Base-by-base conservation (phyloP, 176 grass and related monocot genomes). In the Paspalum vaginatum region DNA sequence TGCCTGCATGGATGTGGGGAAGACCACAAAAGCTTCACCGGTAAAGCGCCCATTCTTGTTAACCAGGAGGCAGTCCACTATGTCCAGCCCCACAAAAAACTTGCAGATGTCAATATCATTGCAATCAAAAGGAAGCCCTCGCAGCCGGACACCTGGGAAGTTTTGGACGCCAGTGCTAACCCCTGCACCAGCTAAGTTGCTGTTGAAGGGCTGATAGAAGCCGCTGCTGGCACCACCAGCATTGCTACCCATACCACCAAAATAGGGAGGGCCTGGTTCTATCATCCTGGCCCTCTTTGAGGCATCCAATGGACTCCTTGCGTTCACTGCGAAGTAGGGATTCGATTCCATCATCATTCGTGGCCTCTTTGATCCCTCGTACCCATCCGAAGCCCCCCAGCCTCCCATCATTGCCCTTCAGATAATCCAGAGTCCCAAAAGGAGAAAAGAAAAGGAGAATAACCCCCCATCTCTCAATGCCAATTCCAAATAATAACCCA, bases 261-360 rank as follows among this genome's bases (percentile, higher is more conserved):
- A 93, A 79, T 91, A 97, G 7, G 86, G 77, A 40, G 84, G 72
- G 63, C 55, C 87, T 17, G 94, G 26, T 64, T 97, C 88, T 69
- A 93, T 79, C 77, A 88, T 77, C 82, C 94, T 89, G 42, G 94
- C 60, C 75, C 91, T 87, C 87, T 97, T 97, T 68, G 91, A 97
- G 68, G 75, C 85, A 84, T 89, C 91, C 68, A 88, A 26, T 48
- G 87, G 81, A 46, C 72, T 87, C 82, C 84, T 87, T 82, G 85
- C 81, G 44, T 82, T 94, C 86, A 93, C 89, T 98, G 92, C 92
- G 86, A 94, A 98, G 95, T 98, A 98, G 76, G 95, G 95, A 94
- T 94, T 94, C 75, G 95, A 98, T 92, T 98, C 95, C 83, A 88
- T 97, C 91, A 97, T 97, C 91, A 97, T 97, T 94, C 91, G 91